Percentiles rank a stretch among this genome's conserved stretches.
Conservation (phyloP, 2,329 filamentous ascomycete species). For the Proliferodiscus dingleyae region DNA sequence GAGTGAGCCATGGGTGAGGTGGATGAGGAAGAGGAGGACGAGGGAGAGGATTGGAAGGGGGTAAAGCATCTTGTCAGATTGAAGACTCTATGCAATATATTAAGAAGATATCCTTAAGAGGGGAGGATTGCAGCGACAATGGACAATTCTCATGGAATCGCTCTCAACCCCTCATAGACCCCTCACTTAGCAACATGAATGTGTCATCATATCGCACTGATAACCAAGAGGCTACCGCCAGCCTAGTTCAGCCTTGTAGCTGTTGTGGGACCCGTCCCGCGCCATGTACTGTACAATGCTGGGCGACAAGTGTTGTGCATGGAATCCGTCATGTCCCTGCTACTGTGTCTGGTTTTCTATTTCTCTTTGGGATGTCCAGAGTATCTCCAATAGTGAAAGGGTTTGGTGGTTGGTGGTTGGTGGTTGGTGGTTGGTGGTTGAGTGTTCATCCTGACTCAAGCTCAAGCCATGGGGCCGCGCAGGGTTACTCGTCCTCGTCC, state of each 20-base stretch:
- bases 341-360: too few relatives aligned
- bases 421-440: too few relatives aligned
- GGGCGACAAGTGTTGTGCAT: too few relatives aligned
- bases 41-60: constrained; percentile 21
- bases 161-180: background rate
- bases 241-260: background rate
- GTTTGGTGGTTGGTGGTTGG: too few relatives aligned
- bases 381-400: too few relatives aligned
- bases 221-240: constrained; percentile 3
- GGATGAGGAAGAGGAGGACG: constrained; percentile 18
- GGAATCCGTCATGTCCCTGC: background rate
- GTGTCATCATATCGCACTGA: constrained; percentile 10
- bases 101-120: too few relatives aligned
- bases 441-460: background rate
- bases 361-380: too few relatives aligned
- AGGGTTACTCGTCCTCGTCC: too few relatives aligned
- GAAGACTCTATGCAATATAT: too few relatives aligned
- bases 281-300: background rate
- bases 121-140: too few relatives aligned
- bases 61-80: constrained; percentile 19
- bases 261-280: background rate
- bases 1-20: constrained; percentile 14
- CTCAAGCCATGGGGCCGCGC: background rate
- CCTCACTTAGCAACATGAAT: constrained; percentile 1
- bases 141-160: too few relatives aligned